These are phyloP conservation scores for Alternaria arbusti DNA, from an alignment of 2,329 filamentous ascomycete genomes.

Conservation along the genomic window DNA sequence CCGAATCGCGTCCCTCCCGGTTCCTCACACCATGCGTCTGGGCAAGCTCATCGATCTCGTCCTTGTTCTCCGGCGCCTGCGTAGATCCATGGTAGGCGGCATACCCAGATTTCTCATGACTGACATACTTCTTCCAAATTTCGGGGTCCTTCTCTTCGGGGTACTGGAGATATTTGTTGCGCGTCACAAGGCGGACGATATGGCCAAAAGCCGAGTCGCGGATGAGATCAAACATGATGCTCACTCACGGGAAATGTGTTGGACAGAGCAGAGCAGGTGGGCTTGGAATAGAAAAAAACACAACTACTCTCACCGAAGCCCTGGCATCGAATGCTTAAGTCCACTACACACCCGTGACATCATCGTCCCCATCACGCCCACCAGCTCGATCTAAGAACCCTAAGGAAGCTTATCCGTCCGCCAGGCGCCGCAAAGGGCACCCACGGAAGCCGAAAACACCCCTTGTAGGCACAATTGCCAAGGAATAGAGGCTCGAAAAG, in stretches of 20 bases:
- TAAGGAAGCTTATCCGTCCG: not conserved
- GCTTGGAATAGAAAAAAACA: not conserved
- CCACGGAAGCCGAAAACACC: not conserved
- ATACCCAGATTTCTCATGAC: conserved; percentile 57
- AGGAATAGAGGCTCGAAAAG: conserved; percentile 2
- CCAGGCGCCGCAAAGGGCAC: not conserved
- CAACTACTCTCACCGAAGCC: not conserved
- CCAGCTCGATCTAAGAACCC: not conserved
- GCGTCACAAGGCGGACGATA: conserved; percentile 51
- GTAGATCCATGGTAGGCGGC: conserved; percentile 55
- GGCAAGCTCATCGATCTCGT: conserved; percentile 32
- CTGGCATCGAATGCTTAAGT: conserved; percentile 7
- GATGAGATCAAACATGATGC: conserved; percentile 24
- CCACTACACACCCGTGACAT: conserved; percentile 6
- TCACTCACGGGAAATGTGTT: not conserved
- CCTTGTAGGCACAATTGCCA: not conserved
- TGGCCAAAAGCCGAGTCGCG: conserved; percentile 39
- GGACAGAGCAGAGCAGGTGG: not conserved
- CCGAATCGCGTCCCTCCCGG: conserved; percentile 13
- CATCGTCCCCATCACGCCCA: conserved; percentile 6
- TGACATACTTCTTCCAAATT: conserved; percentile 58
- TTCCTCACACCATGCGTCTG: conserved; percentile 15
- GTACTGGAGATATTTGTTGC: conserved; percentile 50
- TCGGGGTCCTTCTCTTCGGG: conserved; percentile 56
- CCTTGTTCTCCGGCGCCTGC: conserved; percentile 37